Evolutionary conservation across 2,329 filamentous ascomycete genomes (phyloP).

Genomic region (Exophiala viscosa): DNA sequence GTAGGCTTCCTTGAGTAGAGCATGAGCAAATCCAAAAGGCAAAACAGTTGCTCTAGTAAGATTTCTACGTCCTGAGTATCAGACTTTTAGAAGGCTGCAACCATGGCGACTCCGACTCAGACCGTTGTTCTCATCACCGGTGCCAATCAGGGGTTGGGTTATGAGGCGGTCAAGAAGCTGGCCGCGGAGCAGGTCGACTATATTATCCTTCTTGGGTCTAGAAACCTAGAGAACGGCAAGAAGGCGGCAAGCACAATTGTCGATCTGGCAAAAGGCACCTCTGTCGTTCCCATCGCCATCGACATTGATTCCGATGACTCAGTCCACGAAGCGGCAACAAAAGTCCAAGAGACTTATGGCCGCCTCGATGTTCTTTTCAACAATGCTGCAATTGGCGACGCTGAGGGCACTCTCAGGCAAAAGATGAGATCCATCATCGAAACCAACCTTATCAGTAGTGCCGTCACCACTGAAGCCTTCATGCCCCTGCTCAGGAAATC

Average conservation of each 20-base stretch:
- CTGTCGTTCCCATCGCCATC: not conserved
- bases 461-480: not conserved
- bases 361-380: not conserved
- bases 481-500: not conserved
- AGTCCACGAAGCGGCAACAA: not conserved
- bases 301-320: not conserved
- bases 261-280: not conserved
- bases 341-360: not conserved
- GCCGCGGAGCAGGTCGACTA: not conserved
- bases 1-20: too few relatives aligned
- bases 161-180: not conserved
- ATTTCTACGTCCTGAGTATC: too few relatives aligned
- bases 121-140: not conserved
- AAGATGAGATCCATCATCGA: not conserved
- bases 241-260: not conserved
- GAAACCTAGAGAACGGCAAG: not conserved
- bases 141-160: too few relatives aligned
- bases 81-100: too few relatives aligned
- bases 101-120: too few relatives aligned
- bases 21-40: too few relatives aligned
- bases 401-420: not conserved
- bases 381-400: not conserved
- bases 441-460: not conserved
- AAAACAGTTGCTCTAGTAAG: too few relatives aligned
- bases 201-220: not conserved